Conservation (phyloP, 2,329 filamentous ascomycete species). For the Penicillium crustosum region DNA sequence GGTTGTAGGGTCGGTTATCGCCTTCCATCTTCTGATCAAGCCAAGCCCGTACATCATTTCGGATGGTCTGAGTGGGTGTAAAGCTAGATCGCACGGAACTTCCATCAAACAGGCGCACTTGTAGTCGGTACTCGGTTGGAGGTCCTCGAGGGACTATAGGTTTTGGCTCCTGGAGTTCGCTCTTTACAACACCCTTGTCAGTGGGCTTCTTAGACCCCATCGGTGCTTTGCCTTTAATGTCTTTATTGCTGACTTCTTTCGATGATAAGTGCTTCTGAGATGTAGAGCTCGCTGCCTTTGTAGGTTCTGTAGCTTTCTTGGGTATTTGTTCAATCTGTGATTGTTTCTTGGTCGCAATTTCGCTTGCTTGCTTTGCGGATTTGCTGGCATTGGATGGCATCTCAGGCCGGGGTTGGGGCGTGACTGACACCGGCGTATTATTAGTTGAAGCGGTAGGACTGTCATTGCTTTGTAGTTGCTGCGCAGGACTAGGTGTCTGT, state of each 20-base stretch:
- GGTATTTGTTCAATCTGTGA: background rate
- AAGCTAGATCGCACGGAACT: slow-evolving; percentile 74
- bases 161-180: slow-evolving; percentile 12
- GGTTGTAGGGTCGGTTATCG: slow-evolving; percentile 68
- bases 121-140: slow-evolving; percentile 59
- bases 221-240: slow-evolving; percentile 41
- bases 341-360: background rate
- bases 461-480: slow-evolving; percentile 6
- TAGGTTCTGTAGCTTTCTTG: slow-evolving; percentile 28
- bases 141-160: slow-evolving; percentile 19
- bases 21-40: slow-evolving; percentile 64
- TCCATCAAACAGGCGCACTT: slow-evolving; percentile 82
- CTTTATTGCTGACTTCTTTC: slow-evolving; percentile 61
- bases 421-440: slow-evolving; percentile 12
- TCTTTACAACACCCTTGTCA: slow-evolving; percentile 4
- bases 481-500: background rate
- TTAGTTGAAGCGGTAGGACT: slow-evolving; percentile 5
- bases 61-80: slow-evolving; percentile 61
- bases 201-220: slow-evolving; percentile 13
- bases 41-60: slow-evolving; percentile 70
- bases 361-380: slow-evolving; percentile 1
- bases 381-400: slow-evolving; percentile 1
- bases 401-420: slow-evolving; percentile 15
- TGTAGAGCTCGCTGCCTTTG: slow-evolving; percentile 44
- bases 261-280: slow-evolving; percentile 63